phyloP scores from a whole-genome alignment of 495 filamentous ascomycete genomes.

The Trichoderma gamsii region DNA sequence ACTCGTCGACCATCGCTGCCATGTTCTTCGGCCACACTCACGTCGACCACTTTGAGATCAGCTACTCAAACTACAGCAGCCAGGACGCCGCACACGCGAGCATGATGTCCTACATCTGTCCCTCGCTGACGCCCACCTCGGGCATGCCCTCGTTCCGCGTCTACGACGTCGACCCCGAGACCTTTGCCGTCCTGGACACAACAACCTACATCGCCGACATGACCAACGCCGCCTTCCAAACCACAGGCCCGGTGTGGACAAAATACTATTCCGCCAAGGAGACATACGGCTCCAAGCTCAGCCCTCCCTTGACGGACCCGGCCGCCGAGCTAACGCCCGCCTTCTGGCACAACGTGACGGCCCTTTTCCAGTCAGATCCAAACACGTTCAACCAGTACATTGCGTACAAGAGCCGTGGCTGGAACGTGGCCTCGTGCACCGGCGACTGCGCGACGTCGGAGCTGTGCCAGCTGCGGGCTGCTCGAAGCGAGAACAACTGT shows the following conservation, averaged over 20 bases:
- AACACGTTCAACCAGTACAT: conserved; percentile 25
- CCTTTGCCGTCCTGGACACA: conserved; percentile 47
- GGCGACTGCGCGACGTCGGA: conserved; percentile 23
- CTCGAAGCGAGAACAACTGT: conserved; percentile 31
- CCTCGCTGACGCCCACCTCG: conserved; percentile 48
- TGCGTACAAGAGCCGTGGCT: conserved; percentile 25
- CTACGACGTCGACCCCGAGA: conserved; percentile 51
- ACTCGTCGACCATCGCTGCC: conserved; percentile 46
- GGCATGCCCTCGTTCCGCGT: conserved; percentile 51
- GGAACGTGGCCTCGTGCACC: conserved; percentile 21
- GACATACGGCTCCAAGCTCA: conserved; percentile 42
- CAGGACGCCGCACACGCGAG: conserved; percentile 32
- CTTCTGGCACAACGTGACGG: conserved; percentile 56
- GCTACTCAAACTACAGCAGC: conserved; percentile 41
- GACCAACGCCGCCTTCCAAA: conserved; percentile 36
- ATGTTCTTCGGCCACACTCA: conserved; percentile 57
- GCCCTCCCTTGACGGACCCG: conserved; percentile 30
- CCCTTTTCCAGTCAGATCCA: conserved; percentile 21
- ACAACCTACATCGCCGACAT: conserved; percentile 50
- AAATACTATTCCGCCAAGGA: conserved; percentile 51
- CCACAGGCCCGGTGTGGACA: conserved; percentile 38
- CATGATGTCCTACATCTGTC: conserved; percentile 45
- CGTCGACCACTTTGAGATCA: conserved; percentile 49
- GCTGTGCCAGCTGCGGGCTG: conserved; percentile 30
- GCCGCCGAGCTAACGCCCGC: conserved; percentile 44